These are phyloP conservation scores for Lycium barbarum DNA, from an alignment of 257 asterid species.

Conservation along the genomic window DNA sequence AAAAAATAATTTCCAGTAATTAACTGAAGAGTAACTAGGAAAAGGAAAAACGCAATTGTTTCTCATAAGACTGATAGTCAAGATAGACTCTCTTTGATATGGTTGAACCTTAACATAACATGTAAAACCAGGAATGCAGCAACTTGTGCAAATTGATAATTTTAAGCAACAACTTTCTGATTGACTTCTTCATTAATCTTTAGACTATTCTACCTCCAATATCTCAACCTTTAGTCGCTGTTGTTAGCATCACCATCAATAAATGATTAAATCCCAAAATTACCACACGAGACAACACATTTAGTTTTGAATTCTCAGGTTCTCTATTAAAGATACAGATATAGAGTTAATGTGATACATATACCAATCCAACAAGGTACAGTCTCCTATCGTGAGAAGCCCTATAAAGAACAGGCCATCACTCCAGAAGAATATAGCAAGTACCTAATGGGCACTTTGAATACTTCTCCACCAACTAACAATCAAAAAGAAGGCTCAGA, in stretches of 20 bases:
- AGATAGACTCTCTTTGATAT: not conserved
- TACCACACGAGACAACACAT: constrained; percentile 3
- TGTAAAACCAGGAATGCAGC: constrained; percentile 2
- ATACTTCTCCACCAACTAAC: not conserved
- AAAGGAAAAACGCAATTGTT: not conserved
- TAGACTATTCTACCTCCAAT: not conserved
- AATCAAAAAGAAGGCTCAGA: not conserved
- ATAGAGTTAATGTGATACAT: not conserved
- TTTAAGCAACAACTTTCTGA: constrained; percentile 16
- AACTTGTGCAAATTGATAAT: constrained; percentile 6
- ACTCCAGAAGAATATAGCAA: constrained; percentile 23
- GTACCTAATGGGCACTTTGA: constrained; percentile 7
- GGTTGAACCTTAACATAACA: constrained; percentile 21
- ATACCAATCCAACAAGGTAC: not conserved
- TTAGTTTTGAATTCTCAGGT: constrained; percentile 19
- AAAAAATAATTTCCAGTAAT: not conserved
- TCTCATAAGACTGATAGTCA: not conserved
- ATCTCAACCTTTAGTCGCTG: not conserved
- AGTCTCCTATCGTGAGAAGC: not conserved
- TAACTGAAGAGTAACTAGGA: constrained; percentile 19
- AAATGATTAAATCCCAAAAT: not conserved
- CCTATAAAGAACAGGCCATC: constrained; percentile 13
- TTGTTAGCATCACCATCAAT: not conserved
- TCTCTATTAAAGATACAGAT: not conserved
- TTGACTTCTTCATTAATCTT: not conserved